phyloP scores from a whole-genome alignment of 257 asterid genomes.

The Przewalskia tangutica region DNA sequence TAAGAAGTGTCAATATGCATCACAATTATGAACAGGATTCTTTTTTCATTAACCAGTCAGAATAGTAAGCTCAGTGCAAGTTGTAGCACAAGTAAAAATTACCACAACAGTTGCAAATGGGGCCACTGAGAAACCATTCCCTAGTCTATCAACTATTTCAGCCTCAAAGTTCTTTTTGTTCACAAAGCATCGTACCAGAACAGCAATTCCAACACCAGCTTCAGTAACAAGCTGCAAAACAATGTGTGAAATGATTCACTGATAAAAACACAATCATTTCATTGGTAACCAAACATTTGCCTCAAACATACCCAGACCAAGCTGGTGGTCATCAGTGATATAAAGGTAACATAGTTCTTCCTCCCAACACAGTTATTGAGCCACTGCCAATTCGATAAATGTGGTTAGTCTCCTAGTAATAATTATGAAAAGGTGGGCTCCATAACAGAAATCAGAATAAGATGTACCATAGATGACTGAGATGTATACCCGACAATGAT shows the following conservation, averaged over 20 bases:
- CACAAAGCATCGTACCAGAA: conserved; percentile 77
- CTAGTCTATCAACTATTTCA: conserved; percentile 80
- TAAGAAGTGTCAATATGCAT: conserved; percentile 1
- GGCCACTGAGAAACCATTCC: conserved; percentile 95
- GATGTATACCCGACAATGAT: conserved; percentile 85
- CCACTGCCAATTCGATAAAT: conserved; percentile 54
- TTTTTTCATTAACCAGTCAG: not conserved
- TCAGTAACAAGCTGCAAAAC: conserved; percentile 61
- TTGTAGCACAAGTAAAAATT: conserved; percentile 12
- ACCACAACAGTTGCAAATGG: conserved; percentile 99
- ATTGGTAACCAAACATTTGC: not conserved
- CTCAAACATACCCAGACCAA: conserved; percentile 76
- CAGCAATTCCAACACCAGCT: conserved; percentile 85
- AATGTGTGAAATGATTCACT: conserved; percentile 15
- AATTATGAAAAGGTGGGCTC: conserved; percentile 6
- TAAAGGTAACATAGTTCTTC: conserved; percentile 74
- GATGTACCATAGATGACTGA: conserved; percentile 11
- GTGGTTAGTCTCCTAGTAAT: conserved; percentile 22
- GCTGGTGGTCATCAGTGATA: conserved; percentile 78
- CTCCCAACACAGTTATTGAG: conserved; percentile 96
- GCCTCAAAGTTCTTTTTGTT: conserved; percentile 65
- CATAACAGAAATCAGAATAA: not conserved
- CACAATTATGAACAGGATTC: not conserved
- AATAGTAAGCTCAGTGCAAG: conserved; percentile 3
- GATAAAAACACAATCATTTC: not conserved